Evolutionary conservation across 2,329 filamentous ascomycete genomes (phyloP), one percentile per base, ranked within the genome.

Genomic region (Penicillium sp.): DNA sequence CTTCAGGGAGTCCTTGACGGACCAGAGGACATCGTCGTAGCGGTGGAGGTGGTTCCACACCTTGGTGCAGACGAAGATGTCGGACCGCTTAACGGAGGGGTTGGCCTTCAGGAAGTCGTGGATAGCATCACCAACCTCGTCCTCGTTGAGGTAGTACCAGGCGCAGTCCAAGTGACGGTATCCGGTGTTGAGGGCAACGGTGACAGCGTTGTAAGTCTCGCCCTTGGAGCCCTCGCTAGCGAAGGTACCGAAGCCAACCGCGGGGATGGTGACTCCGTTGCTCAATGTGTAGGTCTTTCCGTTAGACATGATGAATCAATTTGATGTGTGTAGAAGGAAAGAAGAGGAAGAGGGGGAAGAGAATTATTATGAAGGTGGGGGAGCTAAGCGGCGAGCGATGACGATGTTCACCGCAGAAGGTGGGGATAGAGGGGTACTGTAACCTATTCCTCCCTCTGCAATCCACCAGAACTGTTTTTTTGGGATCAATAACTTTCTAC

Each of bases 181-280:
- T 41, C 82, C 82, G 48, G 71, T 72, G 53, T 76, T 69, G 43
- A 84, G 75, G 16, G 82, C 82, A 68, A 79, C 78, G 16, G 72
- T 70, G 54, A 80, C 78, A 35, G 80, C 80, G 55, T 76, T 79
- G 77, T 86, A 86, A 45, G 82, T 82, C 75, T 86, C 82, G 39
- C 84, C 84, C 63, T 79, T 77, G 60, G 78, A 70, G 55, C 86
- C 87, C 75, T 90, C 87, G 72, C 82, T 89, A 71, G 84, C 82
- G 68, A 87, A 88, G 64, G 86, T 88, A 64, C 86, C 86, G 66
- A 88, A 88, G 26, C 86, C 86, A 31, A 88, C 75, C 48, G 79
- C 84, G 59, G 86, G 86, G 63, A 88, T 84, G 69, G 79, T 80
- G 57, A 87, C 82, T 64, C 82, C 82, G 68, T 84, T 85, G 77